Conservation (phyloP, 2,329 filamentous ascomycete species). For the Botrytis byssoidea region DNA sequence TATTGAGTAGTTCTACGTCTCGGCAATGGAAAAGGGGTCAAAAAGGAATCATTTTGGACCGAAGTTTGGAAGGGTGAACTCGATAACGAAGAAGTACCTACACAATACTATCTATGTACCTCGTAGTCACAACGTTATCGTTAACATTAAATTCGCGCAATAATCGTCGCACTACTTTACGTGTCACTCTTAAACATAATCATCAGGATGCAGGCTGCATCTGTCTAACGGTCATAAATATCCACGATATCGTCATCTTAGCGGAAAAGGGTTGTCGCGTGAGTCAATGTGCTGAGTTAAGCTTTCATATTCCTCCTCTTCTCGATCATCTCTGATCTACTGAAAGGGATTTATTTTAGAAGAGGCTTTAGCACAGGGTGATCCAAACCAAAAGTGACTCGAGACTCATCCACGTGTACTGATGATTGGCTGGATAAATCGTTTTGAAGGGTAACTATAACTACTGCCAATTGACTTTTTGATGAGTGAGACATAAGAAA, state of each 20-base stretch:
- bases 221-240: background rate
- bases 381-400: conserved; percentile 92
- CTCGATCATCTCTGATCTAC: background rate
- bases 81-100: background rate
- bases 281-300: conserved; percentile 1
- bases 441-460: background rate
- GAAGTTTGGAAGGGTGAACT: background rate
- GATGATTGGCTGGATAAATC: conserved; percentile 52
- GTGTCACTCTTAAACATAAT: background rate
- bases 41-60: background rate
- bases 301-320: background rate
- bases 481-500: conserved; percentile 3
- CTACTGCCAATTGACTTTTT: background rate
- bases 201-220: background rate
- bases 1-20: background rate
- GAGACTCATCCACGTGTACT: conserved; percentile 67
- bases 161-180: background rate
- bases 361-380: conserved; percentile 40
- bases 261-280: conserved; percentile 8
- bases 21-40: conserved; percentile 4
- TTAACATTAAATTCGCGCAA: conserved; percentile 9
- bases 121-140: background rate
- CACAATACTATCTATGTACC: background rate
- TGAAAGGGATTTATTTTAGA: background rate
- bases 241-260: conserved; percentile 2